Evolutionary conservation across 2,329 filamentous ascomycete genomes (phyloP).

Genomic region (Paecilomyces dactylethromorphus): DNA sequence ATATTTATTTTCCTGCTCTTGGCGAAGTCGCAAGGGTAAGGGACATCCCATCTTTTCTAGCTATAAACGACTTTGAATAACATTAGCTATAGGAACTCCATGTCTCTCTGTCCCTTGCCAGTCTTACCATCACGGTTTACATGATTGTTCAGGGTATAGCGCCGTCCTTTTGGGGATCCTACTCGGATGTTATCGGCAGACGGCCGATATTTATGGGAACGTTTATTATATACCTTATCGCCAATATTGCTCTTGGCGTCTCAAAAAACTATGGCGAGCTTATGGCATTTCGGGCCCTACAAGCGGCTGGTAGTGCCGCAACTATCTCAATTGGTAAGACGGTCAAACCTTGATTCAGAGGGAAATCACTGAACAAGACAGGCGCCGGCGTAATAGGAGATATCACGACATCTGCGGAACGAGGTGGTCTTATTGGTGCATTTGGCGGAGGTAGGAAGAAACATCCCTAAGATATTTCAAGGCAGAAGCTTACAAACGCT

Average conservation of each 20-base stretch:
- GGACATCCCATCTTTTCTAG: neutral
- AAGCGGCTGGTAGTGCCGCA: slow-evolving; percentile 44
- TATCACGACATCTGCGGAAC: slow-evolving; percentile 29
- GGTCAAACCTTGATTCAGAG: neutral
- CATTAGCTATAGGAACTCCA: slow-evolving; percentile 12
- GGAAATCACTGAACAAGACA: slow-evolving; percentile 4
- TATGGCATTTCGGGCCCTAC: slow-evolving; percentile 41
- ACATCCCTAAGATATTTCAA: neutral
- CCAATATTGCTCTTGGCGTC: slow-evolving; percentile 43
- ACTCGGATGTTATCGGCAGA: slow-evolving; percentile 44
- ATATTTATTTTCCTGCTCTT: slow-evolving; percentile 43
- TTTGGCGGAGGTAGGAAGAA: slow-evolving; percentile 29
- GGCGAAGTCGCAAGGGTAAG: slow-evolving; percentile 17
- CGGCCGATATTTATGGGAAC: slow-evolving; percentile 41
- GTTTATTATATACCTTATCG: slow-evolving; percentile 41
- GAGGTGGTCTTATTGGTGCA: slow-evolving; percentile 33
- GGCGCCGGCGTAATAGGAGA: slow-evolving; percentile 38
- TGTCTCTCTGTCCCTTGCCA: slow-evolving; percentile 21
- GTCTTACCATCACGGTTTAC: slow-evolving; percentile 38
- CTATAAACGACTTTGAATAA: neutral
- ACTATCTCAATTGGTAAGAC: slow-evolving; percentile 41
- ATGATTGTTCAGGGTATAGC: slow-evolving; percentile 47
- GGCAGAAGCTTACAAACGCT: slow-evolving; percentile 1
- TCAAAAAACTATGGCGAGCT: slow-evolving; percentile 38
- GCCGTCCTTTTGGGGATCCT: slow-evolving; percentile 43